Base-by-base conservation (phyloP, 2,329 filamentous ascomycete species). In the Knufia petricola region DNA sequence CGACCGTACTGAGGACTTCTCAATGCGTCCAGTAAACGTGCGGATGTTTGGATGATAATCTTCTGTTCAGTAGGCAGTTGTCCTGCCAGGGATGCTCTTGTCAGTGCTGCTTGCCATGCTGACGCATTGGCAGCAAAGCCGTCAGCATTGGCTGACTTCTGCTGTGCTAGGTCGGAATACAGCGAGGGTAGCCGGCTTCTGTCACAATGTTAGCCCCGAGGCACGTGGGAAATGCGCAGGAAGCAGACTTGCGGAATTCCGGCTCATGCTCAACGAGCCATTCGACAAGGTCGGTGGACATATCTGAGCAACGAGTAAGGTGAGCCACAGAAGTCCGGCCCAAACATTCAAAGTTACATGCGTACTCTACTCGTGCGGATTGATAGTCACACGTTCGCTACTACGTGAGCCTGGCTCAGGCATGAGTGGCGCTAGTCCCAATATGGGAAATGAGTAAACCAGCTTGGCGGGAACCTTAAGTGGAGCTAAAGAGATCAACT, bases 91-190 rank as follows among this genome's bases (percentile, higher is more conserved):
- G 82, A 74, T 1, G 87, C 84, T 45, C 78, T 72, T n/a, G 78
- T 75, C 36, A 95, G 74, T 1, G 81, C 87, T 32, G 77, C 76
- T 50, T 82, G 79, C 88, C 88, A 95, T 46, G 87, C 85, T 4
- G 76, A 69, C 36, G 87, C 72, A 63, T 95, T 95, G 37, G 87
- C 86, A 17, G 74, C 69, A 69, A 87, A 95, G 59, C 87, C 87
- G 64, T 94, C 87, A 1, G 87, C 86, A 61, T 95, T 94, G 19
- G 85, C 78, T 32, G 76, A 78, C 59, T 76, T 76, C 57, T 90
- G 87, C 3, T 78, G 68, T 31, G 79, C 74, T 62, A 95, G 94
- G 64, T 95, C 88, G 41, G 87, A 89, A 69, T 94, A 95, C 39
- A 95, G 79, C 3, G 87, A 89, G 10, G 86, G 82, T 10, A 95